phyloP scores from a whole-genome alignment of 2,329 filamentous ascomycete genomes.

The Penicillium paneum region DNA sequence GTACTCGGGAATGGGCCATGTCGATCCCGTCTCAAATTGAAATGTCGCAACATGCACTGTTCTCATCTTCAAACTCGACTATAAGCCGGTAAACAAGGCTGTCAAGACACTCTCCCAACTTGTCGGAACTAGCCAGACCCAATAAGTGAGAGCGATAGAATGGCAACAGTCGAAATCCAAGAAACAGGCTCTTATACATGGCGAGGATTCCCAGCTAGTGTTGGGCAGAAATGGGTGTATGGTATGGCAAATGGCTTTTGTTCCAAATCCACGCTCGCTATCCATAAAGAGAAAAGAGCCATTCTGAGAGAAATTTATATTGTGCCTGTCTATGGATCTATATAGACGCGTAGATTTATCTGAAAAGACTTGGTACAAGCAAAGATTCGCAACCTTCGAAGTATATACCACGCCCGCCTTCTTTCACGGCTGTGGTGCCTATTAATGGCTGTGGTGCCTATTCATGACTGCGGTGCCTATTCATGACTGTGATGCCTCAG shows the following conservation, averaged over 20 bases:
- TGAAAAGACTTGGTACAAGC: neutral
- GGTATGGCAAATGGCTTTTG: neutral
- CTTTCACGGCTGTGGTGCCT: neutral
- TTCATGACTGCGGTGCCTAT: too few species aligned
- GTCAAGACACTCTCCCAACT: constrained; percentile 2
- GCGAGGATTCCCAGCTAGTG: neutral
- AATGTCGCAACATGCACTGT: neutral
- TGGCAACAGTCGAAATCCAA: constrained; percentile 16
- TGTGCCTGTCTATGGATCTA: neutral
- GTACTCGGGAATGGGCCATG: neutral
- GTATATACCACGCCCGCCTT: neutral
- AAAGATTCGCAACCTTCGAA: neutral
- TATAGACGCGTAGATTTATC: neutral
- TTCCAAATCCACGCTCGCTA: neutral
- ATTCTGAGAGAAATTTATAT: neutral
- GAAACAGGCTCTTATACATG: neutral
- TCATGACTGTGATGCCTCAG: neutral
- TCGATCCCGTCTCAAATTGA: neutral
- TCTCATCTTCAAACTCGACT: neutral
- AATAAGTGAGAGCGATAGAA: constrained; percentile 18
- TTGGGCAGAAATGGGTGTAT: constrained; percentile 8
- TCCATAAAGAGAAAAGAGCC: neutral
- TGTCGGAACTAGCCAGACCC: constrained; percentile 19
- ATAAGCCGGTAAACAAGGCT: neutral
- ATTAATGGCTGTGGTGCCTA: neutral